Evolutionary conservation across 805 yeast species (phyloP), one percentile per base, ranked within the genome.

Genomic region (Torulaspora indica): DNA sequence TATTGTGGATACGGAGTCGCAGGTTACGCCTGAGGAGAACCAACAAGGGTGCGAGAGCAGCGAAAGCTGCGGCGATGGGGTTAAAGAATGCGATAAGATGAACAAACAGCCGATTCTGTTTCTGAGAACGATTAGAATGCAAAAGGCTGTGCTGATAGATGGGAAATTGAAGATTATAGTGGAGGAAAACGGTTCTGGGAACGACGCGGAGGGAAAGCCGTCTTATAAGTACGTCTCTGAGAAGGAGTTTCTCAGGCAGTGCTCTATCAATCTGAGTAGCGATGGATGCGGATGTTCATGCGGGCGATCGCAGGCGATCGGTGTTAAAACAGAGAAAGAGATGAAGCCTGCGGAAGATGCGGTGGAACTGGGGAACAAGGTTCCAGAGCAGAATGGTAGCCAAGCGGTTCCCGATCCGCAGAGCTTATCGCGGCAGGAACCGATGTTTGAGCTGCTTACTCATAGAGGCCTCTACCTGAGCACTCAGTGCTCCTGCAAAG

Each of bases 401-500:
- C 15, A 13, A 3, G 22, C 35, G 24, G 36, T 27, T 17, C 2
- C 15, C 14, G 40, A 38, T n/a, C 4, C n/a, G n/a, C 28, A 8
- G n/a, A 25, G 10, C 28, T 22, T 13, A 5, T 14, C 18, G 13
- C 32, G 37, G 29, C 36, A 27, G 5, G 37, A 48, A 17, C 53
- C 54, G 8, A 52, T 52, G 42, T 60, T 63, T 1, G 68, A 64
- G 40, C 51, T 63, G 3, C 51, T 63, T 14, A 63, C 67, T 2
- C 67, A 60, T 33, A 56, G 60, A 38, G 65, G 67, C 13, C 45
- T 63, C 3, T 63, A 49, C 30, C 40, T 64, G 29, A 64, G 67
- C 38, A 55, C 68, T 0, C 54, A 58, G 18, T 64, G 69, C 44
- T 56, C 64, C 8, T 64, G 69, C 49, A 51, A 49, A 3, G 67